A percentile compares a stretch with the other conserved stretches of the same genome.
These are phyloP conservation scores for Neoboletus brunneissimus DNA, from an alignment of 768 basidiomycete species.

Conservation along the genomic window DNA sequence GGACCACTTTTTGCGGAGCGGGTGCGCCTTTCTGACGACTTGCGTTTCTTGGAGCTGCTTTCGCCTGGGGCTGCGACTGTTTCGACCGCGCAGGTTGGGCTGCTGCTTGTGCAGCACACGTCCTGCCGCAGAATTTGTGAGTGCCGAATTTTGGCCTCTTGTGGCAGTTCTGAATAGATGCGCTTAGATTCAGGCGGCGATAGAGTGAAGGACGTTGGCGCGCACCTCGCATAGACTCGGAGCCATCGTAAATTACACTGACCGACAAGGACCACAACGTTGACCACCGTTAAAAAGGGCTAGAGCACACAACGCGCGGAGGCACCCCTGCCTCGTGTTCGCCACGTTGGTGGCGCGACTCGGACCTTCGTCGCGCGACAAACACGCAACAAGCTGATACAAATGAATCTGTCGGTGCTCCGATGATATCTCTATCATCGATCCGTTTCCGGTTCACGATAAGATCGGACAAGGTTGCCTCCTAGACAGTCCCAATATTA, in stretches of 20 bases:
- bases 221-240: conserved; percentile 32
- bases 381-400: conserved; percentile 1
- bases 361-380: conserved; percentile 3
- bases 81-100: conserved; percentile 10
- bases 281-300: conserved; percentile 9
- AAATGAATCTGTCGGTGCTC: not conserved
- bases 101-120: conserved; percentile 46
- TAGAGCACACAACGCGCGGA: conserved; percentile 5
- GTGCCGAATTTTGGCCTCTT: conserved; percentile 50
- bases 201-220: not conserved
- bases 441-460: conserved; percentile 13
- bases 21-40: conserved; percentile 14
- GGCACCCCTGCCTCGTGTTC: conserved; percentile 22
- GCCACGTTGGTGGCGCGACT: conserved; percentile 20
- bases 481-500: not conserved
- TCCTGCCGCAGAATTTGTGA: conserved; percentile 57
- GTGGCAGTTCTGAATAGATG: conserved; percentile 46
- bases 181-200: conserved; percentile 5
- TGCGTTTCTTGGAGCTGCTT: conserved; percentile 9
- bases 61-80: conserved; percentile 15
- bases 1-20: conserved; percentile 19
- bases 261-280: conserved; percentile 5
- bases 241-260: conserved; percentile 25
- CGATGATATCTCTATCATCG: conserved; percentile 14
- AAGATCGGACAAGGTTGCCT: conserved; percentile 10